A percentile compares a stretch with the other conserved stretches of the same genome.
These are phyloP conservation scores for Penicillium ochrochloron DNA, from an alignment of 495 filamentous ascomycete species.

Conservation along the genomic window DNA sequence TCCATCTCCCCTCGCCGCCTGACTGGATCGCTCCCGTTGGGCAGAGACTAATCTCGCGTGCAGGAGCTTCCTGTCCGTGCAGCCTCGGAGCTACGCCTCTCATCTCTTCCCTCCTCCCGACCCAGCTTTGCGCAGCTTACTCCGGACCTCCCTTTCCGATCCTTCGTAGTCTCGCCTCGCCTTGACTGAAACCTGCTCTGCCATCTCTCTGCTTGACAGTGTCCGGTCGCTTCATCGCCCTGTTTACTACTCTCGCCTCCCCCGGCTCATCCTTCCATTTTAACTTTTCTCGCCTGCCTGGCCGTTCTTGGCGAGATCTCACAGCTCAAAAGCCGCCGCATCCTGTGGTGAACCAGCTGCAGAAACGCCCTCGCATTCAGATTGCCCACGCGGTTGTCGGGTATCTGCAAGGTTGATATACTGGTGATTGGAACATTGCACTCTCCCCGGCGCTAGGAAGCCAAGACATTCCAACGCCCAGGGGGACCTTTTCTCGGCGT, in stretches of 20 bases:
- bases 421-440: constrained; percentile 17
- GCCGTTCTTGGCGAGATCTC: neutral
- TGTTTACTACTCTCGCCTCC: neutral
- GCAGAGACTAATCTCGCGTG: constrained; percentile 28
- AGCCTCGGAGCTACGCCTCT: constrained; percentile 26
- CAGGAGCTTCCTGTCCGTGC: constrained; percentile 27
- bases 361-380: neutral
- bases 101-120: constrained; percentile 15
- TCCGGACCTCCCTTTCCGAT: neutral
- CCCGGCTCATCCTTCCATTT: neutral
- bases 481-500: constrained; percentile 33
- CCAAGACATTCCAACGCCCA: constrained; percentile 49
- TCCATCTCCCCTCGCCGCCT: constrained; percentile 2
- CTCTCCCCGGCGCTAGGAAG: constrained; percentile 23
- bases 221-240: constrained; percentile 2
- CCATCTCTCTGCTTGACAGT: neutral
- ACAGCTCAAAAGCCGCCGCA: neutral
- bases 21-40: constrained; percentile 13
- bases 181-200: neutral
- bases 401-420: constrained; percentile 30
- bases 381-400: constrained; percentile 15
- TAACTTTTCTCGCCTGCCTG: neutral
- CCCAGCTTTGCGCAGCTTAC: constrained; percentile 6
- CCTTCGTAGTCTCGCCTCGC: neutral
- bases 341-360: constrained; percentile 1